Percentiles rank a stretch among this genome's conserved stretches.
These are phyloP conservation scores for Hapsidospora chrysogenum DNA, from an alignment of 495 filamentous ascomycete species.

Conservation along the genomic window DNA sequence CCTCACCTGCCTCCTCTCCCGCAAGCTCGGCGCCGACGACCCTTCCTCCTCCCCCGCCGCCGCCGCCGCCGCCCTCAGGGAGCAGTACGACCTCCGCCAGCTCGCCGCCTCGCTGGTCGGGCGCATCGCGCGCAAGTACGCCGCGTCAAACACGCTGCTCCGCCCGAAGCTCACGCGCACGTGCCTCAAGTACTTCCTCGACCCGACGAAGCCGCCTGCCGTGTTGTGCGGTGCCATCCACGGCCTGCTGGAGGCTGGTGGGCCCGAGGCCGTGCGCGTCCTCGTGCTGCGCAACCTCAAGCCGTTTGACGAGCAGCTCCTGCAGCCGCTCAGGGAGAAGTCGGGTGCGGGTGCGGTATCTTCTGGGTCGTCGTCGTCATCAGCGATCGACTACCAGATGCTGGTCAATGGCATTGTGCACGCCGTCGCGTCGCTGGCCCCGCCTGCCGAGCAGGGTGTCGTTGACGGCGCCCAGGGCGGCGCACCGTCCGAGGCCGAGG, in stretches of 20 bases:
- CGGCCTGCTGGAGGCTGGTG: conserved; percentile 59
- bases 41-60: conserved; percentile 13
- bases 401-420: conserved; percentile 43
- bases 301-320: conserved; percentile 50
- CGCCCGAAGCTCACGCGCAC: conserved; percentile 79
- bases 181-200: conserved; percentile 78
- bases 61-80: conserved; percentile 21
- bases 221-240: conserved; percentile 78
- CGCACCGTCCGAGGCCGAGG: conserved; percentile 22
- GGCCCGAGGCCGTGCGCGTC: conserved; percentile 58
- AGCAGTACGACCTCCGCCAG: conserved; percentile 71
- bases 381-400: conserved; percentile 42
- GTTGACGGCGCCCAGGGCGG: conserved; percentile 7
- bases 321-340: conserved; percentile 38
- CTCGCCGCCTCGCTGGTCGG: conserved; percentile 64
- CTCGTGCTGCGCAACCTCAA: conserved; percentile 68
- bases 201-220: conserved; percentile 59
- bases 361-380: no score
- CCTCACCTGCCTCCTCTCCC: conserved; percentile 78
- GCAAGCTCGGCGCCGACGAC: conserved; percentile 42
- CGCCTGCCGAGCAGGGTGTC: conserved; percentile 1
- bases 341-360: no score
- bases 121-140: conserved; percentile 58
- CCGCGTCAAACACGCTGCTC: conserved; percentile 52
- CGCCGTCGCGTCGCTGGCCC: conserved; percentile 31